phyloP scores from a whole-genome alignment of 2,329 filamentous ascomycete species.

The Ceratocystis harringtonii region DNA sequence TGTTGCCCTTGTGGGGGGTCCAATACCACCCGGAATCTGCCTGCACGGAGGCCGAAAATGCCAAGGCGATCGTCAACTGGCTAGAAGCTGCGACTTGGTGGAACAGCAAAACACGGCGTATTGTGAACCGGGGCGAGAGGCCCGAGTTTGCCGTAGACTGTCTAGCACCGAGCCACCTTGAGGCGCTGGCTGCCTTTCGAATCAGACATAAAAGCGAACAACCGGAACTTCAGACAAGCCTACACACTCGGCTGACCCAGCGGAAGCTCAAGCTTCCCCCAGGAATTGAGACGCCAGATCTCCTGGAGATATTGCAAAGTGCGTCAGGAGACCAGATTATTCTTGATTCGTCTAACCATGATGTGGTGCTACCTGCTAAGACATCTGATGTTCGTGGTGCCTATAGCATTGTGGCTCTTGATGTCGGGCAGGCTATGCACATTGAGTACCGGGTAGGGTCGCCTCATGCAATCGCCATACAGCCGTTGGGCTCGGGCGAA shows the following conservation, averaged over 20 bases:
- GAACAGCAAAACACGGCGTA: conserved; percentile 30
- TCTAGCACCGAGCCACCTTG: conserved; percentile 4
- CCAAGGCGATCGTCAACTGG: conserved; percentile 57
- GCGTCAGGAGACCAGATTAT: conserved; percentile 35
- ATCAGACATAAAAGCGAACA: not conserved
- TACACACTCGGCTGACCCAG: not conserved
- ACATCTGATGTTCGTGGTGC: conserved; percentile 38
- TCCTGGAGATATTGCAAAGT: conserved; percentile 36
- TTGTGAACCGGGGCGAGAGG: not conserved
- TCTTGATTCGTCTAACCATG: conserved; percentile 40
- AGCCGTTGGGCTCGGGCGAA: not conserved
- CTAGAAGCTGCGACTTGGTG: conserved; percentile 50
- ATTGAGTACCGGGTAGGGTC: conserved; percentile 43
- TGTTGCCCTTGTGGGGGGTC: conserved; percentile 66
- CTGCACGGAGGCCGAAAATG: conserved; percentile 57
- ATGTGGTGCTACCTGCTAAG: conserved; percentile 26
- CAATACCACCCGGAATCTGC: conserved; percentile 87
- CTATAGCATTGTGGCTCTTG: conserved; percentile 60
- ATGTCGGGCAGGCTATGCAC: conserved; percentile 40
- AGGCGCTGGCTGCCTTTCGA: not conserved
- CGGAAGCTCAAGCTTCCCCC: conserved; percentile 18
- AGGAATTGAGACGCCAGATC: conserved; percentile 29
- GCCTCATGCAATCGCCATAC: conserved; percentile 22
- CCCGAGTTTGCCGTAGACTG: conserved; percentile 4
- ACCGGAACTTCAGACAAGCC: not conserved